Evolutionary conservation across 1,284 basidiomycete genomes (phyloP), one percentile per base, ranked within the genome.

Genomic region (Cystodermella granulosa): DNA sequence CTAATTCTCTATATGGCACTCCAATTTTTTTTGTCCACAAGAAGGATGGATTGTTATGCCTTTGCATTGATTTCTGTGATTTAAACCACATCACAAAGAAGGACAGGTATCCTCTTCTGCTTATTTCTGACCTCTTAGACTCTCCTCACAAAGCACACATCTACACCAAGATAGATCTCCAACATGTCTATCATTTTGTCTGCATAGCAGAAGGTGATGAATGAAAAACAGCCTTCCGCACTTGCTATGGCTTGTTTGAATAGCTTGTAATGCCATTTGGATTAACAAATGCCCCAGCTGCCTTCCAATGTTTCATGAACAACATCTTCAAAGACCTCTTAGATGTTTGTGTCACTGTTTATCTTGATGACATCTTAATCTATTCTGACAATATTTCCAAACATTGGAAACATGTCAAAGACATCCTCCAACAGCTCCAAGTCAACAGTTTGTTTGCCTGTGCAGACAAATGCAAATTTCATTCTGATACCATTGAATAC

Each of bases 151-250:
- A 42, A 7, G 40, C 24, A 14, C 21, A 13, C 4, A 16, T 42
- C 7, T 42, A 42, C 24, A 24, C 40, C 8, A 42, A 42, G 16
- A 24, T 42, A 20, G 16, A 42, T 39, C 49, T 57, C 34, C 42
- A 50, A 40, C 53, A 53, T 38, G 58, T 50, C 6, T 63, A 44
- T 24, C 42, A 44, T 24, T 24, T 44, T 1, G 42, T 44, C 22
- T 4, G 22, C 3, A 44, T 44, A 3, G 34, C 34, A 4, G 34
- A 36, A 4, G 34, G 34, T 3, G 40, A 42, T 28, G 23, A 42
- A 42, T 42, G 40, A 24, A 42, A 42, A 16, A 42, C 40, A 14
- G 23, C 40, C 7, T 42, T 42, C 23, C 16, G 23, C 13, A 42
- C 40, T 28, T 16, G 24, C 8, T 42, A 42, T 28, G 40, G 40